A percentile compares a stretch with the other conserved stretches of the same genome.
Evolutionary conservation across 345 rosid genomes (phyloP).

Genomic region (Hibiscus syriacus): DNA sequence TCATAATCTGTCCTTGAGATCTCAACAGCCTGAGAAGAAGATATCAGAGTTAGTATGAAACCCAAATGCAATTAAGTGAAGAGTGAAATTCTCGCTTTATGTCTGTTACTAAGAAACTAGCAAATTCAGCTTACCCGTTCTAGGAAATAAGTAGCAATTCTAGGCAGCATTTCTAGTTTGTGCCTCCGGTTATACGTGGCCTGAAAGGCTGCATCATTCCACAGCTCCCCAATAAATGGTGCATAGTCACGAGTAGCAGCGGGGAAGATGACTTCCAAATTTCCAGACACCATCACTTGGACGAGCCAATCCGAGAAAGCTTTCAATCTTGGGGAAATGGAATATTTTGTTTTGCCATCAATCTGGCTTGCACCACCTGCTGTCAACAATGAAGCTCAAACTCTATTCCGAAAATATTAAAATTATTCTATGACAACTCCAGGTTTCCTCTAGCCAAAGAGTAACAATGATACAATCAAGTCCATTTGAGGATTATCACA

Average conservation of each 20-base stretch:
- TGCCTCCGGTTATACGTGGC: conserved; percentile 71
- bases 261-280: conserved; percentile 59
- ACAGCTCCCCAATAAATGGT: conserved; percentile 56
- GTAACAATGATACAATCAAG: too few species aligned
- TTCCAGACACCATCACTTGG: conserved; percentile 56
- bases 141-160: conserved; percentile 72
- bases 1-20: conserved; percentile 56
- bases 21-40: conserved; percentile 61
- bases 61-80: neutral
- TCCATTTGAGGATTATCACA: too few species aligned
- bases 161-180: conserved; percentile 61
- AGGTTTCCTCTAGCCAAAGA: neutral
- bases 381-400: conserved; percentile 1
- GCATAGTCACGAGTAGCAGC: conserved; percentile 59
- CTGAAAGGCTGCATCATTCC: conserved; percentile 72
- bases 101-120: neutral
- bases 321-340: conserved; percentile 46
- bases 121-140: conserved; percentile 50
- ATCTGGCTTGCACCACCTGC: conserved; percentile 28
- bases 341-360: conserved; percentile 31
- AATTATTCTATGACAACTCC: neutral
- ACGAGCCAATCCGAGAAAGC: conserved; percentile 74
- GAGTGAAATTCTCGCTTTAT: neutral
- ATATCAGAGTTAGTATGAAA: neutral
- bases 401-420: neutral